These are phyloP conservation scores for Melanogaster broomeanus DNA, from an alignment of 768 basidiomycete genomes.

Conservation along the genomic window DNA sequence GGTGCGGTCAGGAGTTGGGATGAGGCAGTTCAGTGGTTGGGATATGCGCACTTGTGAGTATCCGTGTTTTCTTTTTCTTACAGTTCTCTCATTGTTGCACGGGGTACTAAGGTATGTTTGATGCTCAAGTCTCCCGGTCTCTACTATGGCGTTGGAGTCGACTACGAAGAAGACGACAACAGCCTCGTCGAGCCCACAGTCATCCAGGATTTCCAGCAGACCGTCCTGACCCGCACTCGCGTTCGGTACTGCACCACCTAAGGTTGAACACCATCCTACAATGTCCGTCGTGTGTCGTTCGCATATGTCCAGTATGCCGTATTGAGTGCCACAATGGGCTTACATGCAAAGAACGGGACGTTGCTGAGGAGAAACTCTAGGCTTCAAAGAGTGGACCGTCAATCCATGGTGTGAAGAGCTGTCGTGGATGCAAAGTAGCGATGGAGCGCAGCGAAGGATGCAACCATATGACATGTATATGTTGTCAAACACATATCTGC, in stretches of 20 bases:
- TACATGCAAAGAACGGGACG: conserved; percentile 52
- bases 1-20: too few relatives aligned
- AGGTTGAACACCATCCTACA: conserved; percentile 46
- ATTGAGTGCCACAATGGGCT: conserved; percentile 60
- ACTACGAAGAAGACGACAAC: too few relatives aligned
- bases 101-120: too few relatives aligned
- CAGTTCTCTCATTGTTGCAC: too few relatives aligned
- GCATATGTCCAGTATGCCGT: conserved; percentile 63
- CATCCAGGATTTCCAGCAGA: too few relatives aligned
- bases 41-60: too few relatives aligned
- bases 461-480: conserved; percentile 72
- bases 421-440: conserved; percentile 65
- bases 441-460: conserved; percentile 73
- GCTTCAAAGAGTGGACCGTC: conserved; percentile 63
- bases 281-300: conserved; percentile 63
- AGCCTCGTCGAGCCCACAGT: too few relatives aligned
- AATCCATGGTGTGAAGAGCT: conserved; percentile 64
- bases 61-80: too few relatives aligned
- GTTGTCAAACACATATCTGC: too few relatives aligned
- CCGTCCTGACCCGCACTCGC: conserved; percentile 60
- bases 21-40: too few relatives aligned
- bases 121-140: too few relatives aligned
- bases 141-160: too few relatives aligned
- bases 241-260: conserved; percentile 52
- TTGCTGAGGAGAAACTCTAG: conserved; percentile 42